Percentiles rank a stretch among this genome's conserved stretches.
Conservation (phyloP, 2,329 filamentous ascomycete genomes). For the Xylariaceae sp. region DNA sequence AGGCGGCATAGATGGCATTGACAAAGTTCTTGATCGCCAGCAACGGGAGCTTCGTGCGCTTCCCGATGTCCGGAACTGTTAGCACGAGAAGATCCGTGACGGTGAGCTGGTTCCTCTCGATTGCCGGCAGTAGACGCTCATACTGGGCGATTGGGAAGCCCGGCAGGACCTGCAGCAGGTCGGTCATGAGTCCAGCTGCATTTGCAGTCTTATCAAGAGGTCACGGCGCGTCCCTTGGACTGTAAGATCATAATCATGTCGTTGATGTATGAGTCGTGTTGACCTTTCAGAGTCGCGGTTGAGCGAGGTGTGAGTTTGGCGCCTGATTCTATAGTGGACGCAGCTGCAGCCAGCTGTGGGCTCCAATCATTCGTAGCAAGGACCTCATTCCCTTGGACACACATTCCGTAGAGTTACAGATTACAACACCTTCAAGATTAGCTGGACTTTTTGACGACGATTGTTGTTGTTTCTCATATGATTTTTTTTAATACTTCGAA, state of each 20-base stretch:
- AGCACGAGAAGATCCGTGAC: conserved; percentile 81
- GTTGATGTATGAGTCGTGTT: neutral
- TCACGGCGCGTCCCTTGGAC: neutral
- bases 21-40: conserved; percentile 72
- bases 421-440: neutral
- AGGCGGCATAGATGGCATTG: conserved; percentile 58
- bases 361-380: neutral
- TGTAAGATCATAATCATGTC: neutral
- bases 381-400: too few species aligned
- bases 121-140: conserved; percentile 67
- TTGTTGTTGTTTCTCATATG: too few species aligned
- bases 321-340: neutral
- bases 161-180: conserved; percentile 78
- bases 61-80: conserved; percentile 76
- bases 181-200: conserved; percentile 59
- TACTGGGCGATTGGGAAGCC: conserved; percentile 68
- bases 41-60: conserved; percentile 75
- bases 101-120: conserved; percentile 73
- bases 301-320: neutral
- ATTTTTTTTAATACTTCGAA: too few species aligned
- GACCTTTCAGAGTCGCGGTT: neutral
- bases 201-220: conserved; percentile 6
- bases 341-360: neutral
- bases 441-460: too few species aligned
- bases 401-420: neutral